A percentile compares a stretch with the other conserved stretches of the same genome.
Conservation (phyloP, 2,329 filamentous ascomycete species). For the Colletotrichum kahawae region DNA sequence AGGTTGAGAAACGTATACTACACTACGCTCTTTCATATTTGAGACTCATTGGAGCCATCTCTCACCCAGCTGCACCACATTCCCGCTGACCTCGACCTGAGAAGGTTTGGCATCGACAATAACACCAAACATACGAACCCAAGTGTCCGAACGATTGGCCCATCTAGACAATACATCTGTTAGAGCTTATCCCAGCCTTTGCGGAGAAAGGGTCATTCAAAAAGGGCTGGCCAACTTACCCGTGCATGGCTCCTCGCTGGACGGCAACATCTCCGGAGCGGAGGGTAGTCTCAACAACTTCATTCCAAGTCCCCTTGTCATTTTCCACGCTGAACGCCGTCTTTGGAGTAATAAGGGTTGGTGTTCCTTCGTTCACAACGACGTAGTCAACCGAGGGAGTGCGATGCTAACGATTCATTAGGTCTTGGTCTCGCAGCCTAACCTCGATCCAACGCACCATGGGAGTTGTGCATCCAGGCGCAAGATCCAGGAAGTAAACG, state of each 20-base stretch:
- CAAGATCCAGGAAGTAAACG: neutral
- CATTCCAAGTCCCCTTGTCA: neutral
- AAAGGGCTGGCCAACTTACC: neutral
- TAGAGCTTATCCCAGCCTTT: neutral
- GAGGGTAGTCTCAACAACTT: neutral
- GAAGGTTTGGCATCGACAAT: neutral
- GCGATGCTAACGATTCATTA: neutral
- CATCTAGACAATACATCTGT: neutral
- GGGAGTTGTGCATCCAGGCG: neutral
- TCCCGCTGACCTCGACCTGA: neutral
- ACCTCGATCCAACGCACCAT: neutral
- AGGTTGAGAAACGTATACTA: neutral
- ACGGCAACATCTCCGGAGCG: neutral
- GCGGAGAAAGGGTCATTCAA: neutral
- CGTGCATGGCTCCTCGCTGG: neutral
- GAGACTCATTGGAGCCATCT: neutral
- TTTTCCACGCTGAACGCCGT: neutral
- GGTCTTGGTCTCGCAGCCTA: neutral
- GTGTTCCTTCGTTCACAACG: neutral
- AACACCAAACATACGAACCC: neutral
- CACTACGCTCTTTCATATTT: neutral
- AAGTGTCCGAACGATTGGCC: neutral
- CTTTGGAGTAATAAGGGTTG: neutral
- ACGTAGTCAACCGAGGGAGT: neutral
- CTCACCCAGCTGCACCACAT: neutral